Base-by-base conservation (phyloP, 306 rosid genomes). In the Luffa acutangula region DNA sequence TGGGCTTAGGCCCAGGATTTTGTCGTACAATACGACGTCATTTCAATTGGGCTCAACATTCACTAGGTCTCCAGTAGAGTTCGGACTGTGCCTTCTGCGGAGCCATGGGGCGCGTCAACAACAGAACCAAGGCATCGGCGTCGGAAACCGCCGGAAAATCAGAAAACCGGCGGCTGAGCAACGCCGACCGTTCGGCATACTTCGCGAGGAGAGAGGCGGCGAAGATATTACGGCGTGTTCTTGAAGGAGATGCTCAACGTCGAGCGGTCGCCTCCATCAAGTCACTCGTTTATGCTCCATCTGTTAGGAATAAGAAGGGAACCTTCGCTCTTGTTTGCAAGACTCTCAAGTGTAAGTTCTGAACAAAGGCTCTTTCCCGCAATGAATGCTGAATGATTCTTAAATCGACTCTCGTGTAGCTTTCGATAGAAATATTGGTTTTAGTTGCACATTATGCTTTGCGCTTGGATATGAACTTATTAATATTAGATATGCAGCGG, bases 151-250 rank as follows among this genome's bases (percentile, higher is more conserved):
- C 76, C 67, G 69, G 59, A 3, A 83, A 75, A 46, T 54, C 81
- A 21, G 85, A 65, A 17, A 82, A 18, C 4, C 81, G 74, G 76
- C 85, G 82, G 34, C 67, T 83, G 60, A 80, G 80, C n/a, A 91
- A 82, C 83, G 89, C 86, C 4, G 96, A 91, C 79, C 87, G 99
- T 82, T 96, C 97, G 77, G 93, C 91, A 11, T 86, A 90, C 76
- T 96, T 93, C 74, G 92, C 94, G 0, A 76, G 98, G 79, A 81
- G 99, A 81, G 99, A 96, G 81, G 98, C 99, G 14, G 97, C 97
- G 36, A 91, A 90, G 81, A 86, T 95, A 0, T 58, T 95, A 83
- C 88, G 79, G 83, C 80, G 67, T 3, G 93, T 93, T 78, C 91
- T 95, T 8, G 87, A 90, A 39, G 99, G 97, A 17, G 97, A 92